Conservation (phyloP, 2,329 filamentous ascomycete species). For the Didymella glomerata region DNA sequence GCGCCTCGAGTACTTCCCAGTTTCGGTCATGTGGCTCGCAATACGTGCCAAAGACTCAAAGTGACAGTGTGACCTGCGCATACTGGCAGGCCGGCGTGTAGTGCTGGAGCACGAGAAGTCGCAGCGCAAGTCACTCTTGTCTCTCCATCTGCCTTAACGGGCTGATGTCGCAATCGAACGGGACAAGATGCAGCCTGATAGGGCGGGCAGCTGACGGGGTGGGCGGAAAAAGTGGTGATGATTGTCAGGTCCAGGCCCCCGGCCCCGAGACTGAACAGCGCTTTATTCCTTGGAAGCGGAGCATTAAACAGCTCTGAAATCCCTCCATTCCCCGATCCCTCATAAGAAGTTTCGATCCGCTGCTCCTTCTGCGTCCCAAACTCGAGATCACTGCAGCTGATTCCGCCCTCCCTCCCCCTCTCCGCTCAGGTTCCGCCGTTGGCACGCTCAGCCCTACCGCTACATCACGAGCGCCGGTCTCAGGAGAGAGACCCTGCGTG, state of each 20-base stretch:
- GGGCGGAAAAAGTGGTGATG: slow-evolving; percentile 8
- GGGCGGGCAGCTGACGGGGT: slow-evolving; percentile 16
- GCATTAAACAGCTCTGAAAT: slow-evolving; percentile 4
- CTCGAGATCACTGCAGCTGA: slow-evolving; percentile 1
- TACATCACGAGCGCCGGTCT: slow-evolving; percentile 10
- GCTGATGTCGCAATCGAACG: slow-evolving; percentile 22
- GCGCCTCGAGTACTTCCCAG: slow-evolving; percentile 2
- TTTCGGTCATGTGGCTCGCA: slow-evolving; percentile 9
- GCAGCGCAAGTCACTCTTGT: slow-evolving; percentile 11
- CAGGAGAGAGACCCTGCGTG: slow-evolving; percentile 20
- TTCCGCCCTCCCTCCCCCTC: slow-evolving; percentile 16
- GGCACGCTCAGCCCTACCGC: slow-evolving; percentile 19
- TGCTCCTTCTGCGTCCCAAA: slow-evolving; percentile 7
- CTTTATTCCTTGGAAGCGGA: slow-evolving; percentile 10
- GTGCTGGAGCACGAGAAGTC: slow-evolving; percentile 9
- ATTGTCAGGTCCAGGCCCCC: slow-evolving; percentile 15
- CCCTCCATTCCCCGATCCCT: slow-evolving; percentile 16
- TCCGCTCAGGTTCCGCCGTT: slow-evolving; percentile 19
- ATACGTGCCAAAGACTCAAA: slow-evolving; percentile 5
- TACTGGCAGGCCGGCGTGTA: not conserved
- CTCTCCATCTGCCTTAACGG: slow-evolving; percentile 5
- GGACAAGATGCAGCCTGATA: slow-evolving; percentile 5
- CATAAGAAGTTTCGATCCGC: slow-evolving; percentile 22
- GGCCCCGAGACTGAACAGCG: not conserved
- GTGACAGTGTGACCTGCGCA: slow-evolving; percentile 5